Evolutionary conservation across 331 rosid genomes (phyloP).

Genomic region (Cydonia oblonga): DNA sequence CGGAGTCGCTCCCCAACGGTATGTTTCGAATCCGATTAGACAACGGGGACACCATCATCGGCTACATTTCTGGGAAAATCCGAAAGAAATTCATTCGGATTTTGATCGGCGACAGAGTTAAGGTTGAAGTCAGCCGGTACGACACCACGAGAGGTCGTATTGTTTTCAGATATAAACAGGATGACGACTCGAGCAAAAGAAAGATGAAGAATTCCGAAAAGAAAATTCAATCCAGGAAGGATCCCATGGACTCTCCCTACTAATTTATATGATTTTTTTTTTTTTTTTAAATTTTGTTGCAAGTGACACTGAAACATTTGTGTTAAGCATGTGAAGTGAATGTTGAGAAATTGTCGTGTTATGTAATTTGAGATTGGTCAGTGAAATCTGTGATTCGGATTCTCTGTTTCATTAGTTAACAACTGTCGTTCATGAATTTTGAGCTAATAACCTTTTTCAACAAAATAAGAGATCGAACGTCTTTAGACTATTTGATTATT

Average conservation of each 20-base stretch:
- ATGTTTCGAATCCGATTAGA: slow-evolving; percentile 84
- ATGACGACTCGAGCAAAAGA: background rate
- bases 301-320: background rate
- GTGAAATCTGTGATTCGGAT: background rate
- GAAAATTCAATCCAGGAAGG: background rate
- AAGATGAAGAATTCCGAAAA: background rate
- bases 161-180: slow-evolving; percentile 37
- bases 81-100: slow-evolving; percentile 78
- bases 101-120: slow-evolving; percentile 82
- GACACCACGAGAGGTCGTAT: slow-evolving; percentile 79
- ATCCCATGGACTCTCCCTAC: background rate
- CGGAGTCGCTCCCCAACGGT: slow-evolving; percentile 90
- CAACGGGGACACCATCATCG: slow-evolving; percentile 65
- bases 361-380: background rate
- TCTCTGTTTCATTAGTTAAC: background rate
- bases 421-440: background rate
- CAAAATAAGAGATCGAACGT: too few relatives aligned
- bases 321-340: background rate
- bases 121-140: slow-evolving; percentile 86
- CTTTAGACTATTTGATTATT: too few relatives aligned
- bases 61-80: slow-evolving; percentile 79
- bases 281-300: background rate
- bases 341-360: background rate
- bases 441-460: too few relatives aligned
- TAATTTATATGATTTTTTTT: background rate